Evolutionary conservation across 2,329 filamentous ascomycete species (phyloP), one percentile per base, ranked within the genome.

Genomic region (Apiospora koreana): DNA sequence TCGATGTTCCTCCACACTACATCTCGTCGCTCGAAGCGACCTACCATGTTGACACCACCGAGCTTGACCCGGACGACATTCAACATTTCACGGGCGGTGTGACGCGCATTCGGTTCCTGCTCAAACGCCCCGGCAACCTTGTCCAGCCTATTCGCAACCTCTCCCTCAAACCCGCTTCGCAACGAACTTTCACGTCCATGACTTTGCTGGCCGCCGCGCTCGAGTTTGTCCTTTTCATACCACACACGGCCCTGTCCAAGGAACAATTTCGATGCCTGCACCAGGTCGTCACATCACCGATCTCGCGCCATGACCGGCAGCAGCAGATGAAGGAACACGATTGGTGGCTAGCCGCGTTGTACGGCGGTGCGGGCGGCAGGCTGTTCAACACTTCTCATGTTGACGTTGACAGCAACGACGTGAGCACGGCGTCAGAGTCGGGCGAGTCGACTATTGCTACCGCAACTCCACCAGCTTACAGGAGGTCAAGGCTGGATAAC

Each of bases 381-480:
- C 35, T 68, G 42, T 21, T 46, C 10, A 50, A 58, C 54, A 3
- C 54, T 38, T 21, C 28, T 21, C 7, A 41, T 64, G 48, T 23
- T 16, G 25, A 68, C 4, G 48, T 23, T 16, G 25, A 68, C 4
- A 10, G 28, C 48, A 45, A 65, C n/a, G 69, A 62, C 23, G 45
- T n/a, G 35, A 68, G 65, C 65, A 68, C 69, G 21, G 65, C 50
- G 21, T 70, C 69, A 38, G 69, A 70, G 18, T 70, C 69, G n/a
- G 69, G 65, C 25, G 69, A 70, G n/a, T 70, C 69, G 9, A 70
- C 69, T 23, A 58, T 70, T 54, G 69, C 69, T 18, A 68, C 69
- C n/a, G 65, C 65, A 21, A 70, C 69, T 35, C 69, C 69, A 12
- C 69, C 69, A 28, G 69, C 69, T 16, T 70, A 70, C 31, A 46